These are phyloP conservation scores for Lecanicillium sp. DNA, from an alignment of 2,329 filamentous ascomycete genomes.

Conservation along the genomic window DNA sequence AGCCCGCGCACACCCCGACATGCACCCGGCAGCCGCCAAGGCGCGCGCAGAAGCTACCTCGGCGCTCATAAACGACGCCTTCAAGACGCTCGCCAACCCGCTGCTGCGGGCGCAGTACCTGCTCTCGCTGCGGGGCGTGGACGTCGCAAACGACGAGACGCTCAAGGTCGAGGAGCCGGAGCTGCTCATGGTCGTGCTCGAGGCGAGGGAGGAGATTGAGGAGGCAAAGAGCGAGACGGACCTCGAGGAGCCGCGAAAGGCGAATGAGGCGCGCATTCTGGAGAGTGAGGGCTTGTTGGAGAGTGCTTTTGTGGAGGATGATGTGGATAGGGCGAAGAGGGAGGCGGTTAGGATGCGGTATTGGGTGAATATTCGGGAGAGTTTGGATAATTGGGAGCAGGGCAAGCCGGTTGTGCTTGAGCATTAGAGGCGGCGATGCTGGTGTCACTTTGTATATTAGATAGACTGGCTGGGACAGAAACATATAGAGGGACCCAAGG, in stretches of 20 bases:
- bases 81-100: conserved; percentile 73
- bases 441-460: conserved; percentile 1
- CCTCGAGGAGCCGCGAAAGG: conserved; percentile 46
- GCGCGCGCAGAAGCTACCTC: conserved; percentile 66
- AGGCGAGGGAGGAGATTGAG: conserved; percentile 69
- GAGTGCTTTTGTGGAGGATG: conserved; percentile 54
- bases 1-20: conserved; percentile 66
- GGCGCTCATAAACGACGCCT: conserved; percentile 82
- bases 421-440: conserved; percentile 27
- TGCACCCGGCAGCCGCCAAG: conserved; percentile 47
- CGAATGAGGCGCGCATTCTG: conserved; percentile 61
- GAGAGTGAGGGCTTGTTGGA: conserved; percentile 56
- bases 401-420: conserved; percentile 53
- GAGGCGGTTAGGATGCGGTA: conserved; percentile 77
- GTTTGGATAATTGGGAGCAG: conserved; percentile 74
- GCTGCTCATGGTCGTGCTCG: conserved; percentile 71
- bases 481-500: no score
- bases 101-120: conserved; percentile 84
- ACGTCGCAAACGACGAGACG: conserved; percentile 72
- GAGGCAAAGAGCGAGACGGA: conserved; percentile 60
- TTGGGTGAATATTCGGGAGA: conserved; percentile 82
- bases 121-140: conserved; percentile 63
- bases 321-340: conserved; percentile 55
- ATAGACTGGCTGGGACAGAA: background rate
- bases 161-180: conserved; percentile 59